Evolutionary conservation across 768 basidiomycete species (phyloP).

Genomic region (Daedalea quercina): DNA sequence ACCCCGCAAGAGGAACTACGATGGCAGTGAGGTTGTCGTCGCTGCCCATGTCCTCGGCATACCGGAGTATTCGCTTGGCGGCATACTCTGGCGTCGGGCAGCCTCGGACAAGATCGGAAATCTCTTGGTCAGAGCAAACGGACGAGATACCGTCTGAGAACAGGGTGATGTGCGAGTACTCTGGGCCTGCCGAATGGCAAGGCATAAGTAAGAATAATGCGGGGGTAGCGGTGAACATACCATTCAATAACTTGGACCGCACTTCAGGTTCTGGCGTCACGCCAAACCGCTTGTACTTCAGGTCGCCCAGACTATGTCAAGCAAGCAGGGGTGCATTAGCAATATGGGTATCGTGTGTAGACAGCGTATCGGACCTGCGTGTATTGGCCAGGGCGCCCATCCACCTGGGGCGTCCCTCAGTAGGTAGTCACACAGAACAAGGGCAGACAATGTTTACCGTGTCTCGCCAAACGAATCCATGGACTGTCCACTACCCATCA

Average conservation of each 20-base stretch:
- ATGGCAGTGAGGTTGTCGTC: constrained; percentile 91
- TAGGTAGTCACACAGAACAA: background rate
- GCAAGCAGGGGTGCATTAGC: background rate
- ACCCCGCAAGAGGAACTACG: constrained; percentile 88
- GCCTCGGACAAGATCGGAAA: constrained; percentile 80
- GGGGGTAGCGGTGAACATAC: constrained; percentile 31
- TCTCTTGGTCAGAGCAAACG: constrained; percentile 88
- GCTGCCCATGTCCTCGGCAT: constrained; percentile 81
- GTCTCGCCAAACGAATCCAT: constrained; percentile 94
- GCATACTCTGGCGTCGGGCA: constrained; percentile 68
- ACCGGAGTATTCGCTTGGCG: constrained; percentile 77
- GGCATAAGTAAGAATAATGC: background rate
- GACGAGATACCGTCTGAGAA: constrained; percentile 95
- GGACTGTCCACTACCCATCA: constrained; percentile 86
- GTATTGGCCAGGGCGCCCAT: constrained; percentile 95
- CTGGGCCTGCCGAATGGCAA: constrained; percentile 42
- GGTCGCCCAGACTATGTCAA: constrained; percentile 70
- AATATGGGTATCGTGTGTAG: background rate
- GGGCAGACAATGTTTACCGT: constrained; percentile 36
- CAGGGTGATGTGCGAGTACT: constrained; percentile 83
- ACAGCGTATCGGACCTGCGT: constrained; percentile 50
- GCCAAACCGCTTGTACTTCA: constrained; percentile 83
- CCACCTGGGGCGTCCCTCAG: constrained; percentile 46
- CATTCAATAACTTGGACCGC: constrained; percentile 64
- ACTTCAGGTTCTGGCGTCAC: constrained; percentile 94